Conservation (phyloP, 2,329 filamentous ascomycete genomes). For the Pseudofabraea citricarpa region DNA sequence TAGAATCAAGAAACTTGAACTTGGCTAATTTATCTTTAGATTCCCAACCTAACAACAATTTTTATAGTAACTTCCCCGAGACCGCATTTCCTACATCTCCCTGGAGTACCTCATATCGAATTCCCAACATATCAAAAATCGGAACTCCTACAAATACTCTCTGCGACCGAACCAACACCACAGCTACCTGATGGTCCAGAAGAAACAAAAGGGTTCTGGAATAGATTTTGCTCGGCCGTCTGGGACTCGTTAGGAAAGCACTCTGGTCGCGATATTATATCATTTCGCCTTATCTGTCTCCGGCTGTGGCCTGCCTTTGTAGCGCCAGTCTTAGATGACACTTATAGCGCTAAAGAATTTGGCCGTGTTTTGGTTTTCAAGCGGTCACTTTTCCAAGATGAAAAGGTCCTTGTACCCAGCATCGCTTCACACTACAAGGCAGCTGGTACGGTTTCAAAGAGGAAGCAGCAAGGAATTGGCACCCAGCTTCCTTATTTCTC, state of each 20-base stretch:
- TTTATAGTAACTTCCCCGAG: constrained; percentile 72
- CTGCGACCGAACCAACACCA: constrained; percentile 43
- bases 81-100: constrained; percentile 62
- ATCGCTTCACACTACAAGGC: constrained; percentile 38
- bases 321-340: constrained; percentile 66
- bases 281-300: constrained; percentile 64
- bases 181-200: constrained; percentile 38
- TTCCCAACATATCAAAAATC: constrained; percentile 81
- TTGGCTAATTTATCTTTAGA: constrained; percentile 48
- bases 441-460: background rate
- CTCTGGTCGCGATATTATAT: constrained; percentile 72
- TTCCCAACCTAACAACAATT: constrained; percentile 71
- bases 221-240: constrained; percentile 75
- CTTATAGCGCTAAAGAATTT: constrained; percentile 72
- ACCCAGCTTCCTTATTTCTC: constrained; percentile 64
- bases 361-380: constrained; percentile 72
- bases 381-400: constrained; percentile 66
- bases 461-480: constrained; percentile 39
- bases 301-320: constrained; percentile 84
- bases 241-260: constrained; percentile 83
- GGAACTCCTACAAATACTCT: constrained; percentile 74
- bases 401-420: constrained; percentile 62
- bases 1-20: too few relatives aligned
- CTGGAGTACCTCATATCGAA: constrained; percentile 70
- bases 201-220: constrained; percentile 65